These are phyloP conservation scores for Phytophthora palmivora DNA, from an alignment of 352 stramenopile species.

Conservation along the genomic window DNA sequence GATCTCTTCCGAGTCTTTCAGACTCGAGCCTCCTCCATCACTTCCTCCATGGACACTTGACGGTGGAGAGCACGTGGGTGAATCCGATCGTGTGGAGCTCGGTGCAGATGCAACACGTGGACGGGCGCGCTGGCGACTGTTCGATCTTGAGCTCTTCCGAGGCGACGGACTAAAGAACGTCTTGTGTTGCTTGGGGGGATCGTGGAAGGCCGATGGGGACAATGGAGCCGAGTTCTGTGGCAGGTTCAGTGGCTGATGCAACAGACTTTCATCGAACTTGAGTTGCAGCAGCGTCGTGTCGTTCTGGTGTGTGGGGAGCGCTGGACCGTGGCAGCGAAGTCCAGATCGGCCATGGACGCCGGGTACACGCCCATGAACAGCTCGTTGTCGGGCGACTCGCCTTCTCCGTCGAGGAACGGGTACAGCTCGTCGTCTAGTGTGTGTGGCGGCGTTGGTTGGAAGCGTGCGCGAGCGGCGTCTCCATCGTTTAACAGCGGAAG, in stretches of 20 bases:
- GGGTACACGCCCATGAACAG: slow-evolving; percentile 69
- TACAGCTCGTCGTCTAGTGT: slow-evolving; percentile 66
- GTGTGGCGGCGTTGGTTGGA: slow-evolving; percentile 38
- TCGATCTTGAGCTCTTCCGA: background rate
- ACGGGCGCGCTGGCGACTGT: slow-evolving; percentile 7
- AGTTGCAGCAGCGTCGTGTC: slow-evolving; percentile 24
- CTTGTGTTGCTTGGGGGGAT: slow-evolving; percentile 21
- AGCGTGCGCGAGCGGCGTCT: slow-evolving; percentile 57
- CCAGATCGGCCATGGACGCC: slow-evolving; percentile 62
- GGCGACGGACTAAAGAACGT: slow-evolving; percentile 30
- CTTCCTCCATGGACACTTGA: slow-evolving; percentile 49
- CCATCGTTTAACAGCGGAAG: slow-evolving; percentile 21
- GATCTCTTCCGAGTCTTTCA: slow-evolving; percentile 78
- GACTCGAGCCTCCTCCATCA: slow-evolving; percentile 24
- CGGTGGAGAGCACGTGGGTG: slow-evolving; percentile 50
- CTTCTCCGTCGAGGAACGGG: slow-evolving; percentile 51
- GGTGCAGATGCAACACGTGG: slow-evolving; percentile 20
- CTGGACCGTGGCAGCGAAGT: slow-evolving; percentile 70
- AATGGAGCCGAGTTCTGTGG: slow-evolving; percentile 24
- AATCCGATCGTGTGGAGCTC: slow-evolving; percentile 38
- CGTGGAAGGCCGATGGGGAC: slow-evolving; percentile 28
- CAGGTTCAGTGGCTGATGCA: slow-evolving; percentile 38
- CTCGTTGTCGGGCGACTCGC: slow-evolving; percentile 54
- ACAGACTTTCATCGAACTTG: slow-evolving; percentile 23
- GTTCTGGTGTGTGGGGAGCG: slow-evolving; percentile 43